These are phyloP conservation scores for Pugionium dolabratum DNA, from an alignment of 345 rosid species.

Conservation along the genomic window DNA sequence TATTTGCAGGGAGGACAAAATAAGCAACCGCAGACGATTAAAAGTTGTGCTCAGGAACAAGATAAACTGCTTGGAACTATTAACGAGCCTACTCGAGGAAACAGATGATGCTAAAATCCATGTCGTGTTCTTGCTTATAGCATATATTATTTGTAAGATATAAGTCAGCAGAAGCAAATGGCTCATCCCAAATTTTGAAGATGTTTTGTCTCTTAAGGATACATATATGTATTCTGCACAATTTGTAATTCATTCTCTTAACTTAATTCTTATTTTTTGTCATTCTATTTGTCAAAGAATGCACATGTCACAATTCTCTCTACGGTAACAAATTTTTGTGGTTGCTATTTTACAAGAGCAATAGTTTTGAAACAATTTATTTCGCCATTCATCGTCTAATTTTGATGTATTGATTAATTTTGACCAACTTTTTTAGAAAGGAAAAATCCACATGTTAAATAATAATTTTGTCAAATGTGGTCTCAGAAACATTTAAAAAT, in stretches of 20 bases:
- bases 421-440: no score
- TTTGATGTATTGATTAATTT: no score
- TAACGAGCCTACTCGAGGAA: slow-evolving; percentile 20
- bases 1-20: slow-evolving; percentile 36
- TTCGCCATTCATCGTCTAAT: no score
- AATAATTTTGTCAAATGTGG: no score
- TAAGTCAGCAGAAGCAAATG: not conserved
- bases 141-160: not conserved
- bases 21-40: slow-evolving; percentile 32
- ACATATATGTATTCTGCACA: not conserved
- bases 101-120: slow-evolving; percentile 1
- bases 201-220: not conserved
- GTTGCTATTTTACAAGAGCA: no score
- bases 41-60: slow-evolving; percentile 31
- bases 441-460: no score
- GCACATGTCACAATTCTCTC: no score
- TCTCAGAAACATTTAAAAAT: no score
- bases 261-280: not conserved
- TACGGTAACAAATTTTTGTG: no score
- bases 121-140: slow-evolving; percentile 11
- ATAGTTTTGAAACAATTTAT: no score
- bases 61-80: slow-evolving; percentile 34
- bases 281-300: no score
- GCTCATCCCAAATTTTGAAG: not conserved
- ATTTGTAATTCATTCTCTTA: not conserved